A percentile compares a stretch with the other conserved stretches of the same genome.
These are phyloP conservation scores for Petasospora fabianii DNA, from an alignment of 1,139 yeast genomes.

Conservation along the genomic window DNA sequence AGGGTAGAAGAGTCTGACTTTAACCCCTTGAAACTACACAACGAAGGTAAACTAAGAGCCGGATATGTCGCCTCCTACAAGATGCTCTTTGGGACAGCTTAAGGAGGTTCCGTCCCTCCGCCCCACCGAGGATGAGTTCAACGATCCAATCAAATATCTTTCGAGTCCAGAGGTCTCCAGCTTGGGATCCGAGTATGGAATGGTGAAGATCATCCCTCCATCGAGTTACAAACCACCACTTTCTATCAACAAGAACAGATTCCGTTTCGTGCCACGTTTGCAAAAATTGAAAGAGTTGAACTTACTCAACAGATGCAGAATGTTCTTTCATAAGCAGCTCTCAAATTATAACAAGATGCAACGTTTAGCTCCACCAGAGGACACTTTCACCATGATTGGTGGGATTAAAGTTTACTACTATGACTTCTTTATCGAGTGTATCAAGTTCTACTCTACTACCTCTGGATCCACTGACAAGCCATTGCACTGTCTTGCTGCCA, in stretches of 20 bases:
- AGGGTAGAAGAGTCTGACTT: too few species aligned
- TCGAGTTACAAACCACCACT: slow-evolving; percentile 49
- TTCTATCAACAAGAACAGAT: slow-evolving; percentile 45
- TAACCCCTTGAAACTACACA: slow-evolving; percentile 1
- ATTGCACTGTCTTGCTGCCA: background rate
- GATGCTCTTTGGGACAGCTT: slow-evolving; percentile 12
- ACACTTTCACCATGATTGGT: slow-evolving; percentile 10
- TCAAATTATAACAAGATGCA: slow-evolving; percentile 53
- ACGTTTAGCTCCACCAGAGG: slow-evolving; percentile 25
- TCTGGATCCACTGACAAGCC: too few species aligned
- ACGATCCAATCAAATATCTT: slow-evolving; percentile 58
- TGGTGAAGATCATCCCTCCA: slow-evolving; percentile 67
- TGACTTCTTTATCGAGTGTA: slow-evolving; percentile 50
- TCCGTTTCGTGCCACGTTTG: slow-evolving; percentile 61
- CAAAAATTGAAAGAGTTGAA: slow-evolving; percentile 65
- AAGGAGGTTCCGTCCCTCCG: slow-evolving; percentile 51
- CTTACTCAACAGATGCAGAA: slow-evolving; percentile 55
- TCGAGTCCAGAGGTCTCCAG: slow-evolving; percentile 46
- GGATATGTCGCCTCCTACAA: background rate
- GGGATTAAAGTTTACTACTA: slow-evolving; percentile 40
- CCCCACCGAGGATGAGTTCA: slow-evolving; percentile 54
- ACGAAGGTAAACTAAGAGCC: background rate
- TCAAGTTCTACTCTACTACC: slow-evolving; percentile 26
- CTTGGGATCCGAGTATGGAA: slow-evolving; percentile 60
- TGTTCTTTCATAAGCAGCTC: slow-evolving; percentile 57